phyloP scores from a whole-genome alignment of 2,329 filamentous ascomycete species.

The Phyllosticta ampelicida region DNA sequence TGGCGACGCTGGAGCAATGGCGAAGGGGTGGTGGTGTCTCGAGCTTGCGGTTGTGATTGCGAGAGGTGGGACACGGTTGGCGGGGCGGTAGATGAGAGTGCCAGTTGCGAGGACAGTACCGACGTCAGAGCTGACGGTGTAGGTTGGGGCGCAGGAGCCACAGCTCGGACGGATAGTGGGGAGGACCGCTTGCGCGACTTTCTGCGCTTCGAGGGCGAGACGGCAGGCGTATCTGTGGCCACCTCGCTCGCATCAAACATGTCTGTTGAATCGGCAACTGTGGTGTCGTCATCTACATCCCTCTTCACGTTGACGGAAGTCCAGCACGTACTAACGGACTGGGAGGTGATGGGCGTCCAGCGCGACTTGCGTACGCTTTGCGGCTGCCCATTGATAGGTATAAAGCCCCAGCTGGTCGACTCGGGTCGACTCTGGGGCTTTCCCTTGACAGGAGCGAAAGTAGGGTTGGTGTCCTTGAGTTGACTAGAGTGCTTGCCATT shows the following conservation, averaged over 20 bases:
- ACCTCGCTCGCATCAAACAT: background rate
- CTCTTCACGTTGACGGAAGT: background rate
- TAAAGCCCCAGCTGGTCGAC: background rate
- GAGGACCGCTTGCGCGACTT: background rate
- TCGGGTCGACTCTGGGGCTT: too few species aligned
- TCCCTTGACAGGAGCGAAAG: too few species aligned
- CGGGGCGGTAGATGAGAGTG: background rate
- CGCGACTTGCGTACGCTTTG: too few species aligned
- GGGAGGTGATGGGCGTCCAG: background rate
- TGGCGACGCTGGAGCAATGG: background rate
- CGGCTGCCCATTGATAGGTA: too few species aligned
- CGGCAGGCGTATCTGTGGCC: background rate
- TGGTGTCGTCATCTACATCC: background rate
- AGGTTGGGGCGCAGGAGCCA: background rate
- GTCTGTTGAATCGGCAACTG: background rate
- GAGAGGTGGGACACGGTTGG: background rate
- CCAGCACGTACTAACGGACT: background rate
- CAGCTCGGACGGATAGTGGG: too few species aligned
- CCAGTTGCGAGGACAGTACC: background rate
- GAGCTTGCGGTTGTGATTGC: background rate
- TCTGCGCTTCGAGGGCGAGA: background rate
- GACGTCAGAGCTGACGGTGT: background rate
- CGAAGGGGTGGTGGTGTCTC: background rate
- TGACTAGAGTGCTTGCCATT: too few species aligned
- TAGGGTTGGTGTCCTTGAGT: too few species aligned